These are phyloP conservation scores for Arabidopsis arenosa DNA, from an alignment of 345 rosid genomes.

Conservation along the genomic window DNA sequence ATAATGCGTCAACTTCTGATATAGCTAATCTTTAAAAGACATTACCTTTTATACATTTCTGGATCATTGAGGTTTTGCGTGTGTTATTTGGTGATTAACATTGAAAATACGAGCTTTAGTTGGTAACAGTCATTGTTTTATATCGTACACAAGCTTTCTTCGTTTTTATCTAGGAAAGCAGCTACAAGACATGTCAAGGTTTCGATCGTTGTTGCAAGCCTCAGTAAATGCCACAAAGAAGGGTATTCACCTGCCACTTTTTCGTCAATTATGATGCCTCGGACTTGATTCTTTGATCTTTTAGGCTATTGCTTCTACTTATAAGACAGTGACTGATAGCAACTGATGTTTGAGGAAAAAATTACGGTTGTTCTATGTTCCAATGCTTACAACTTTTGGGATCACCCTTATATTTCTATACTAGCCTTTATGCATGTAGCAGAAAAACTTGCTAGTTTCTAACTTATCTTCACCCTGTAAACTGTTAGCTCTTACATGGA, in stretches of 20 bases:
- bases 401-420: background rate
- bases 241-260: constrained; percentile 52
- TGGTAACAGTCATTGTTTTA: background rate
- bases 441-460: background rate
- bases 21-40: constrained; percentile 14
- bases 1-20: constrained; percentile 13
- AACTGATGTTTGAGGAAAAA: constrained; percentile 11
- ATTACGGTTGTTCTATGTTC: constrained; percentile 10
- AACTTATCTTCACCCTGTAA: constrained; percentile 29
- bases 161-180: constrained; percentile 21
- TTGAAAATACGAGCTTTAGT: background rate
- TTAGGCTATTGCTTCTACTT: background rate
- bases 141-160: background rate
- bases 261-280: background rate
- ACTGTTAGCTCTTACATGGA: constrained; percentile 82
- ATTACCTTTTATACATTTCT: constrained; percentile 5
- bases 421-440: constrained; percentile 24
- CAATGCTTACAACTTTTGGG: background rate
- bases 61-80: constrained; percentile 21
- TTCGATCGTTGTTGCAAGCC: constrained; percentile 81
- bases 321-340: background rate
- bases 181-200: constrained; percentile 69
- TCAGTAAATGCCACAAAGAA: constrained; percentile 84
- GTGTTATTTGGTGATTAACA: constrained; percentile 16
- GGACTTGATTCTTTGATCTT: background rate